These are phyloP conservation scores for Chrysoporthe puriensis DNA, from an alignment of 2,329 filamentous ascomycete genomes.

Conservation along the genomic window DNA sequence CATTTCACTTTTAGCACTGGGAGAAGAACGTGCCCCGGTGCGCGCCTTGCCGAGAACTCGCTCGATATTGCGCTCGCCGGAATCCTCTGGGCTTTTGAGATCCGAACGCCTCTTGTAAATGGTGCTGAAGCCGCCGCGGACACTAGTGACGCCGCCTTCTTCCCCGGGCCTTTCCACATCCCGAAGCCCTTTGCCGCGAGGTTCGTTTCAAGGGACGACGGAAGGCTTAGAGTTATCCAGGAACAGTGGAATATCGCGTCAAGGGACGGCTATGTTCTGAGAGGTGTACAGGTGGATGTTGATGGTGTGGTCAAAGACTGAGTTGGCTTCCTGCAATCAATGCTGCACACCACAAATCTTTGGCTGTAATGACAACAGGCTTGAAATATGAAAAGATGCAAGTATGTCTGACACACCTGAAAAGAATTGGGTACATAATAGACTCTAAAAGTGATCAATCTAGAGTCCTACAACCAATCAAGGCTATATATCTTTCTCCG, in stretches of 20 bases:
- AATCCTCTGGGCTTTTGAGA: conserved; percentile 13
- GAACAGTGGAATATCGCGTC: not conserved
- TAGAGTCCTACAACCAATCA: too few relatives aligned
- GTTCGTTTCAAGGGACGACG: not conserved
- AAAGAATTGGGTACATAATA: too few relatives aligned
- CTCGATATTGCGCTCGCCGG: conserved; percentile 32
- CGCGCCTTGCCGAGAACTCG: conserved; percentile 50
- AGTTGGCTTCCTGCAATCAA: too few relatives aligned
- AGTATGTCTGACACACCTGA: too few relatives aligned
- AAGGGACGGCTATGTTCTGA: not conserved
- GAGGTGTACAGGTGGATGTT: too few relatives aligned
- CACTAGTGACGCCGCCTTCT: not conserved
- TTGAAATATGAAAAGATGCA: too few relatives aligned
- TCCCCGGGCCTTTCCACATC: not conserved
- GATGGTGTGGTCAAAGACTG: too few relatives aligned
- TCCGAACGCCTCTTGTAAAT: not conserved
- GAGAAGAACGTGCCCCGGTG: conserved; percentile 49
- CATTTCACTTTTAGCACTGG: conserved; percentile 51
- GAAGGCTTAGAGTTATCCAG: not conserved
- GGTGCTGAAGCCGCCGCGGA: not conserved
- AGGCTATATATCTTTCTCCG: too few relatives aligned
- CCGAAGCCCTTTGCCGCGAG: conserved; percentile 3
- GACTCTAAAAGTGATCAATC: too few relatives aligned
- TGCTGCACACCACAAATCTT: too few relatives aligned
- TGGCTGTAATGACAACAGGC: not conserved